These are phyloP conservation scores for Citrullus colocynthis DNA, from an alignment of 306 rosid genomes.

Conservation along the genomic window DNA sequence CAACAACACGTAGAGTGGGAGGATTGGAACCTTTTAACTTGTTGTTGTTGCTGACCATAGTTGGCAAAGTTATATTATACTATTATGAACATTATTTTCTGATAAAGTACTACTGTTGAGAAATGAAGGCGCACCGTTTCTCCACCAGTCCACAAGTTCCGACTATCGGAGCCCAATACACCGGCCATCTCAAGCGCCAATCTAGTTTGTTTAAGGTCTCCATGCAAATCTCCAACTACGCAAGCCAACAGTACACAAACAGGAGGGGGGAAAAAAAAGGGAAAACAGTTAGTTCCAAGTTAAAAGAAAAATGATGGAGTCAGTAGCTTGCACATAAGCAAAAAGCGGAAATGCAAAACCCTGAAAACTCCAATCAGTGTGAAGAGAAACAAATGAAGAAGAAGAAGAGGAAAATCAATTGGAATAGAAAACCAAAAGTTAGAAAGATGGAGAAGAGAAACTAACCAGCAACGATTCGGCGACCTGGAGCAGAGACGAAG, in stretches of 20 bases:
- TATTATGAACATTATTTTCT: too few species aligned
- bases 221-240: conserved; percentile 91
- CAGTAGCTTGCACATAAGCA: background rate
- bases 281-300: background rate
- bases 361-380: background rate
- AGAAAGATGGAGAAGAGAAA: background rate
- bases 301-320: background rate
- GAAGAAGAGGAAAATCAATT: background rate
- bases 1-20: too few species aligned
- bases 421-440: background rate
- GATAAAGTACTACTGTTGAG: background rate
- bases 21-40: too few species aligned
- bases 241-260: background rate
- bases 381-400: background rate
- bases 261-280: background rate
- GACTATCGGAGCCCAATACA: conserved; percentile 65
- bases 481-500: conserved; percentile 85
- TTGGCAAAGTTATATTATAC: too few species aligned
- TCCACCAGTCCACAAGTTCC: conserved; percentile 81
- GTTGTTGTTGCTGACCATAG: too few species aligned
- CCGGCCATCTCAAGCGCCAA: conserved; percentile 87
- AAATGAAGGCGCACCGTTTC: conserved; percentile 40
- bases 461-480: conserved; percentile 84
- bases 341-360: background rate
- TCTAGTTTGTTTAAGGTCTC: conserved; percentile 76